phyloP scores from a whole-genome alignment of 1,284 basidiomycete genomes.

The Ceratobasidium theobromae region DNA sequence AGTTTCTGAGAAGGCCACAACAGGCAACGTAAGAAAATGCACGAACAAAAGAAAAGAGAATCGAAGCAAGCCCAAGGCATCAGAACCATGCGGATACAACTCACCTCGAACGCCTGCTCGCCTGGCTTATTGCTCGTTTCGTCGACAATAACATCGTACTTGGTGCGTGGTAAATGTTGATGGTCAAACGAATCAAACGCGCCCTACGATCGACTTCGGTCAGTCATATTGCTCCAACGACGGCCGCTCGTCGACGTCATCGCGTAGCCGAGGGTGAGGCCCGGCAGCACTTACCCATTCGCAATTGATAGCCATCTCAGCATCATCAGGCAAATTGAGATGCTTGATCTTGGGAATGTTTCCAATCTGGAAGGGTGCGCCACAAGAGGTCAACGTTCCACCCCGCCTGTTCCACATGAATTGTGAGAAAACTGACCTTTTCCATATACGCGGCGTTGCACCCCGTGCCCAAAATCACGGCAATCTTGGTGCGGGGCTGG shows the following conservation, averaged over 20 bases:
- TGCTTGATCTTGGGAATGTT: constrained; percentile 74
- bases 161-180: constrained; percentile 90
- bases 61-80: no score
- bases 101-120: constrained; percentile 89
- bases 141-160: constrained; percentile 93
- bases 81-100: no score
- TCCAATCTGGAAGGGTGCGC: constrained; percentile 52
- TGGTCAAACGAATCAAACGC: constrained; percentile 97
- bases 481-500: constrained; percentile 86
- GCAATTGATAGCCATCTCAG: constrained; percentile 94
- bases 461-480: constrained; percentile 96
- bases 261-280: neutral
- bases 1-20: constrained; percentile 70
- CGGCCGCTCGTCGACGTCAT: neutral
- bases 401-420: neutral
- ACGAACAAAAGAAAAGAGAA: no score
- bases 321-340: constrained; percentile 62
- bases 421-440: constrained; percentile 51
- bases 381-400: neutral
- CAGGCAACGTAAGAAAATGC: no score
- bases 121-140: constrained; percentile 94
- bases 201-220: constrained; percentile 59
- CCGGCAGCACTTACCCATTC: constrained; percentile 68
- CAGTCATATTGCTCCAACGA: constrained; percentile 16
- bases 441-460: constrained; percentile 99